Evolutionary conservation across 352 stramenopile genomes (phyloP).

Genomic region (Pilasporangium apinafurcum): DNA sequence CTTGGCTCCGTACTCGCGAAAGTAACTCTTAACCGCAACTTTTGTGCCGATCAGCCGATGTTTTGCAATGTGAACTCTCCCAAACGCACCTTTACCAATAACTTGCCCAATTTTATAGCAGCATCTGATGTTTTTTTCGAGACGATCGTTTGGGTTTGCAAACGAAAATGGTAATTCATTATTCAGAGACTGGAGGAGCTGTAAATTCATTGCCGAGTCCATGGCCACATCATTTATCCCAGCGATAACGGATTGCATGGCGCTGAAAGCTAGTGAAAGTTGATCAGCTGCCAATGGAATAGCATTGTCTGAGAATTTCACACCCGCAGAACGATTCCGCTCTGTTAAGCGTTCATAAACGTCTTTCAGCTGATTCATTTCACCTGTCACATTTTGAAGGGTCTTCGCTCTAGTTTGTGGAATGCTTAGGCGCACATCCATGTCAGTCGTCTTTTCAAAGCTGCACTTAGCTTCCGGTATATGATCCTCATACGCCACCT

Average conservation of each 20-base stretch:
- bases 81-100: conserved; percentile 48
- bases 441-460: too few species aligned
- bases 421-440: too few species aligned
- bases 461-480: too few species aligned
- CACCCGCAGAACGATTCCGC: too few species aligned
- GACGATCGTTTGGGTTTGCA: conserved; percentile 2
- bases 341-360: too few species aligned
- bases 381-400: too few species aligned
- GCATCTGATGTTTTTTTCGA: conserved; percentile 7
- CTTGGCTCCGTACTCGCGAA: conserved; percentile 20
- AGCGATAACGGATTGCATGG: not conserved
- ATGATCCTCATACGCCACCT: too few species aligned
- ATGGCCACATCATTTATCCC: not conserved
- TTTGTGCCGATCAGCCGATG: conserved; percentile 31
- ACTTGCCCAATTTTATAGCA: conserved; percentile 46
- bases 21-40: conserved; percentile 69
- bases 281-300: too few species aligned
- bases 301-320: too few species aligned
- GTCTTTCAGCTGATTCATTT: too few species aligned
- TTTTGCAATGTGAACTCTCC: conserved; percentile 28
- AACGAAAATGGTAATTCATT: conserved; percentile 3
- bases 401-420: too few species aligned
- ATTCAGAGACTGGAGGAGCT: not conserved
- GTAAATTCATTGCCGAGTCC: not conserved
- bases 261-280: not conserved